These are phyloP conservation scores for Wickerhamiella spandovensis DNA, from an alignment of 805 yeast species.

Conservation along the genomic window DNA sequence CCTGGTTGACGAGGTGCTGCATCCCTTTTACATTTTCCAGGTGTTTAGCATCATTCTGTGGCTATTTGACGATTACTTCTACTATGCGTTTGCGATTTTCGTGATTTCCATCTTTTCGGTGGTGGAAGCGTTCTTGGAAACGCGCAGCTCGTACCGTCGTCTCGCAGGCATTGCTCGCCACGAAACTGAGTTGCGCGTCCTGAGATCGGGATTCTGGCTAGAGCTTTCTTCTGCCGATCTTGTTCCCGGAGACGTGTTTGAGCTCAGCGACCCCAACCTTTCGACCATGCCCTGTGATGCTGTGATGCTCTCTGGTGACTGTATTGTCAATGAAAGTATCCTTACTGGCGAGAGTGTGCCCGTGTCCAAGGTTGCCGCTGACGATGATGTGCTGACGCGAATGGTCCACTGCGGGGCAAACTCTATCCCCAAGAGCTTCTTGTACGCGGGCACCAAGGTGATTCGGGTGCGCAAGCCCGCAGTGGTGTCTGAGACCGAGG, in stretches of 20 bases:
- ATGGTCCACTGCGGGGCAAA: slow-evolving; percentile 35
- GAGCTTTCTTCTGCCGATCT: slow-evolving; percentile 61
- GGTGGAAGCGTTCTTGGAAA: slow-evolving; percentile 71
- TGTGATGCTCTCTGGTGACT: slow-evolving; percentile 74
- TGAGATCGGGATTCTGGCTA: slow-evolving; percentile 90
- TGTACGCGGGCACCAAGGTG: slow-evolving; percentile 82
- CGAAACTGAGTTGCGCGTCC: slow-evolving; percentile 72
- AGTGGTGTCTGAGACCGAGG: slow-evolving; percentile 28
- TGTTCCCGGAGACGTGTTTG: slow-evolving; percentile 94
- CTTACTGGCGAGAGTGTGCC: slow-evolving; percentile 98
- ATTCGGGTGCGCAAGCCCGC: slow-evolving; percentile 65
- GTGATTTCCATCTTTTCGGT: slow-evolving; percentile 74
- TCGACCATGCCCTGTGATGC: slow-evolving; percentile 78
- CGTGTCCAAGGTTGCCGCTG: slow-evolving; percentile 65
- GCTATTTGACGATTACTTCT: slow-evolving; percentile 85
- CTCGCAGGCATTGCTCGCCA: slow-evolving; percentile 61
- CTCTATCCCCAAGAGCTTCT: slow-evolving; percentile 25
- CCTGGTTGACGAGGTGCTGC: slow-evolving; percentile 74
- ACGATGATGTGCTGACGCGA: slow-evolving; percentile 43
- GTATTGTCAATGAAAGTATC: slow-evolving; percentile 96
- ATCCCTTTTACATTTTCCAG: slow-evolving; percentile 93
- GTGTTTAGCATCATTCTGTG: slow-evolving; percentile 82
- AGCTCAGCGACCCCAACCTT: slow-evolving; percentile 75
- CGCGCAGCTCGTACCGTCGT: slow-evolving; percentile 58
- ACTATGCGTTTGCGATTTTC: slow-evolving; percentile 87